Evolutionary conservation across 2,329 filamentous ascomycete species (phyloP), one percentile per base, ranked within the genome.

Genomic region (Huntiella omanensis): DNA sequence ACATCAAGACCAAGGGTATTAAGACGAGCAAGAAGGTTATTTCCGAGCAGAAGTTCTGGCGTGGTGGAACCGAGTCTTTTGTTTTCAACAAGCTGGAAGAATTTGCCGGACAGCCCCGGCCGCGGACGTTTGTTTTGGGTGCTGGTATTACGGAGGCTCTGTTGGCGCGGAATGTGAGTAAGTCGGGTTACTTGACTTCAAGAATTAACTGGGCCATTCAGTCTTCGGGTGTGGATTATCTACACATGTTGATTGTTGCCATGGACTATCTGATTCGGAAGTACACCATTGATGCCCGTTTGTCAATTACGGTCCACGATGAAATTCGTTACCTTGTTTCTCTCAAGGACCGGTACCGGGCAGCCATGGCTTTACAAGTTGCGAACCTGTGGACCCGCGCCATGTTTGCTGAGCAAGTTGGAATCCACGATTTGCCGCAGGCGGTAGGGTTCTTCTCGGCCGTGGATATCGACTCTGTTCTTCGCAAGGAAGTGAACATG

Each of bases 141-240:
- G 91, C 91, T 7, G 88, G 87, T 12, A 98, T 98, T 53, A 98
- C 91, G 0, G 86, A 98, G 63, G 91, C 92, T 0, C 66, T 98
- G 15, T 92, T 93, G 80, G 71, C 79, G 45, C 78, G 83, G 12
- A 93, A 81, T 57, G 78, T 98, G 55, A 83, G 73, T 60, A 91
- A 84, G 57, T 86, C 87, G 33, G 84, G 80, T 16, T 98, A 94
- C 63, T 80, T 98, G 65, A 95, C 91, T 1, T 92, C 83, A 13
- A 80, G 92, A 33, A 96, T 98, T 63, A 98, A 98, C 59, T 98
- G 91, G 91, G 91, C 91, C 3, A 96, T 98, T 54, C 91, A 98
- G 57, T 95, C 87, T 1, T 93, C 84, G 0, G 91, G 92, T 4
- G 88, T 96, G 3, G 92, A 98, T 60, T 98, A 98, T 60, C 73